Base-by-base conservation (phyloP, 116 monocot genomes). In the Trichopus zeylanicus region DNA sequence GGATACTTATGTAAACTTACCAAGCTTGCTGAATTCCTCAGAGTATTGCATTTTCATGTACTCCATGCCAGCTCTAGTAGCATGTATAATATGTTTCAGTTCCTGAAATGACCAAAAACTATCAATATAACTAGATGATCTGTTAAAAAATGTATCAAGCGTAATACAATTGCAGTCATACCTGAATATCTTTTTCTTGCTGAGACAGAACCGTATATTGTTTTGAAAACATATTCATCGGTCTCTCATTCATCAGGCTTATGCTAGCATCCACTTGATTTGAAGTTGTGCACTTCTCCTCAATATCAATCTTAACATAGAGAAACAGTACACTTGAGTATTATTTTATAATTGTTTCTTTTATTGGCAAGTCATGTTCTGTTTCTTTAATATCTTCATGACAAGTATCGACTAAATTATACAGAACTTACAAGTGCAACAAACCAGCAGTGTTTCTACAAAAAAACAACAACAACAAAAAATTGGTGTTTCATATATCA, bases 121-220 rank as follows among this genome's bases (percentile, higher is more conserved):
- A 42, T 42, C 42, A 42, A n/a, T 42, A 42, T n/a, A 16, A 15
- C n/a, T 42, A 3, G 42, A 42, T 42, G 16, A 42, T 16, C 42
- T 42, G 42, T 18, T 9, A 42, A 16, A 4, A 1, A 42, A 42
- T 42, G 42, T 13, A 3, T 4, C 39, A 13, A 13, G 42, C n/a
- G 42, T 13, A 56, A 52, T 7, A 51, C 15, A n/a, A 48, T 20
- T 22, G 20, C 23, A 53, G 10, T 6, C 24, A 51, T 74, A 98
- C 98, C 78, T 85, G 68, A 78, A 98, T 83, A 72, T 85, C 65
- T 62, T 68, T 91, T 56, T 82, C 64, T 65, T 98, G 98, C 49
- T 60, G 66, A 21, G 84, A 67, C 55, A 95, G 67, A 51, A 42
- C n/a, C 4, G 42, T 42, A 42, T 84, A 69, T 53, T 61, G 26